A percentile compares a stretch with the other conserved stretches of the same genome.
phyloP scores from a whole-genome alignment of 192 early-diverging fungal species.

The Anaeromyces robustus region DNA sequence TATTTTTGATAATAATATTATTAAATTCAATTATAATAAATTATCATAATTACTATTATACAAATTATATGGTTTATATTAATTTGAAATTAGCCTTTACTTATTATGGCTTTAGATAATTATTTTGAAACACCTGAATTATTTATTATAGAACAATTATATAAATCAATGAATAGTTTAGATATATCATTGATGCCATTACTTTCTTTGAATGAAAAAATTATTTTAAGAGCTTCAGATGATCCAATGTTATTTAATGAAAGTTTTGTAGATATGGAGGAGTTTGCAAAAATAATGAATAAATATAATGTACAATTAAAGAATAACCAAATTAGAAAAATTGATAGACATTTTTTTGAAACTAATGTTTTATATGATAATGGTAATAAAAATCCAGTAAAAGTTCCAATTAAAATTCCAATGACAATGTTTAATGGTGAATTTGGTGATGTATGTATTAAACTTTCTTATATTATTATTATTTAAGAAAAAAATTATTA shows the following conservation, averaged over 20 bases:
- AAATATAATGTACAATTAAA: neutral
- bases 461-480: no score
- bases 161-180: slow-evolving; percentile 68
- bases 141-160: slow-evolving; percentile 60
- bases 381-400: neutral
- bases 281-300: neutral
- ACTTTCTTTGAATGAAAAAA: slow-evolving; percentile 61
- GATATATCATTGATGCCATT: slow-evolving; percentile 64
- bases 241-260: neutral
- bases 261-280: neutral
- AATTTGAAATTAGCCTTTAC: no score
- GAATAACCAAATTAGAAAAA: slow-evolving; percentile 28
- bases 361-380: slow-evolving; percentile 64
- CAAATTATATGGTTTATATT: no score
- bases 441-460: slow-evolving; percentile 70
- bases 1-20: no score
- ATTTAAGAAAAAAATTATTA: no score
- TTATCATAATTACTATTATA: no score
- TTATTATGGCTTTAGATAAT: slow-evolving; percentile 79
- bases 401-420: slow-evolving; percentile 68
- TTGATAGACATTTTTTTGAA: slow-evolving; percentile 77
- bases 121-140: slow-evolving; percentile 66
- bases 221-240: slow-evolving; percentile 56
- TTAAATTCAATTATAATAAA: no score
- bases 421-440: slow-evolving; percentile 74